Evolutionary conservation across 768 basidiomycete species (phyloP), one percentile per base, ranked within the genome.

Genomic region (Hemileccinum rubropunctum): DNA sequence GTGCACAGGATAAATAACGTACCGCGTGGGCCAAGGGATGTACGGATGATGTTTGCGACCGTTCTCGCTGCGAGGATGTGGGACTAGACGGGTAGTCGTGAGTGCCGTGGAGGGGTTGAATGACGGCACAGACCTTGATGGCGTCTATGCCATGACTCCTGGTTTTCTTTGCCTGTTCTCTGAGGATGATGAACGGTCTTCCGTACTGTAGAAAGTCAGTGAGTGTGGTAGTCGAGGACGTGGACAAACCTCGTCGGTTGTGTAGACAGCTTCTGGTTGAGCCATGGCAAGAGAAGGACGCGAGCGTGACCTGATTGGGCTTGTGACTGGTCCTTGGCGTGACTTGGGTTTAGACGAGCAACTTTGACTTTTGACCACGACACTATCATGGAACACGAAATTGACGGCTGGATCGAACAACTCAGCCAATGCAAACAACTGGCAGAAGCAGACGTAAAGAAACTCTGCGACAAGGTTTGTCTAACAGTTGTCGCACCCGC

Each of bases 361-460:
- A 52, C 47, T 57, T 60, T 64, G 70, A 67, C 60, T 45, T 50
- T 36, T 43, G 52, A 59, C 37, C 21, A 52, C 50, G 17, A 48
- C 56, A 44, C 21, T n/a, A 23, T 48, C 49, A 78, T 78, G 76
- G 78, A 79, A 64, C 71, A 68, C 65, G 92, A 98, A 82, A 85
- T 95, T 70, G 95, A 98, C 76, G 82, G 78, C 52, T 98, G 97
- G 97, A 95, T 99, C 68, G 84, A 91, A 53, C 94, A 98, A 69
- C 83, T 99, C 60, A 86, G 86, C 73, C 89, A 94, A 65, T 99
- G 97, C 79, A 98, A 99, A 71, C 95, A 97, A 61, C 82, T 99
- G 52, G 77, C 90, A 53, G 97, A 99, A 74, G 78, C 80, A 11
- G 95, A 99, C 71, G 93, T 99, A 52, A 98, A 98, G 80, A 86